phyloP scores from a whole-genome alignment of 495 filamentous ascomycete species.

The Penicillium daleae region DNA sequence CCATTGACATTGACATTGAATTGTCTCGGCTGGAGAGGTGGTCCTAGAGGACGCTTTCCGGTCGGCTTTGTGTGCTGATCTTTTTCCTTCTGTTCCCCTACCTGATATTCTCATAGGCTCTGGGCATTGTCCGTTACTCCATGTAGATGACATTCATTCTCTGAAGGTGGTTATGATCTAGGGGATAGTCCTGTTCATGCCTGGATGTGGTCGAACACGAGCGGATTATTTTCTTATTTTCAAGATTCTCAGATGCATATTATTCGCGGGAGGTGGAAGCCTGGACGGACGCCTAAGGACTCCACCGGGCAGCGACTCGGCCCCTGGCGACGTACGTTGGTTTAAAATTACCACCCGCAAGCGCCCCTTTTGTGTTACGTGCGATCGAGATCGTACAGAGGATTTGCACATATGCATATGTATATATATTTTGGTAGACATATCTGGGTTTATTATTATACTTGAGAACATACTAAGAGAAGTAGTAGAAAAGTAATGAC shows the following conservation, averaged over 20 bases:
- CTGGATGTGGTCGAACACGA: too few species aligned
- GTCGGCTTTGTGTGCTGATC: not conserved
- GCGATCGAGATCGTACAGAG: not conserved
- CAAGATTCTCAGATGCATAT: not conserved
- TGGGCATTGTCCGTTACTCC: not conserved
- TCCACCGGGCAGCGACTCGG: conserved; percentile 13
- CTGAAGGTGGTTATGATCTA: too few species aligned
- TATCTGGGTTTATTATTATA: not conserved
- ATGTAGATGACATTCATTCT: not conserved
- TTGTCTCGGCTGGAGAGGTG: not conserved
- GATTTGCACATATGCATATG: too few species aligned
- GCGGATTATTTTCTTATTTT: not conserved
- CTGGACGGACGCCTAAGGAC: conserved; percentile 6
- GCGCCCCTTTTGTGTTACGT: not conserved
- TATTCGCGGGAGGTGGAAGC: not conserved
- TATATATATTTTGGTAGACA: not conserved
- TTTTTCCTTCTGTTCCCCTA: not conserved
- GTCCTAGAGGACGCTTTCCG: not conserved
- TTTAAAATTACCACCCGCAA: not conserved
- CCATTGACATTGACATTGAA: not conserved
- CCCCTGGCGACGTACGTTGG: conserved; percentile 8
- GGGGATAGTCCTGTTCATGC: too few species aligned
- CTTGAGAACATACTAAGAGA: not conserved
- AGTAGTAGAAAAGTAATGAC: not conserved
- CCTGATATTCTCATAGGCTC: not conserved